Evolutionary conservation across 768 basidiomycete species (phyloP), one percentile per base, ranked within the genome.

Genomic region (Pleurotus sapidus): DNA sequence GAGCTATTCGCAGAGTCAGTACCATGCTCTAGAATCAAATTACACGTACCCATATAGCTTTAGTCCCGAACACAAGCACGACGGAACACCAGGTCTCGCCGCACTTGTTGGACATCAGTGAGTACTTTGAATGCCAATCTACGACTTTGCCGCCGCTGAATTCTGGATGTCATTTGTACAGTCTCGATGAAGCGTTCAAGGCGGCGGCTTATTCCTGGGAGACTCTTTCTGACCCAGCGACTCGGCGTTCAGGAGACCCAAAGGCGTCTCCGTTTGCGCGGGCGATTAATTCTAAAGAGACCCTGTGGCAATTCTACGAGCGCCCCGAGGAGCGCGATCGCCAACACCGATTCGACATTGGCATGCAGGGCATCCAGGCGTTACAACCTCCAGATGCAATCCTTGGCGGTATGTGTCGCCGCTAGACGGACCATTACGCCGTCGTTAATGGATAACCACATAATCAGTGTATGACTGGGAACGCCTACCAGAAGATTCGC

Each of bases 381-480:
- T 17, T 65, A 42, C 63, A 63, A 48, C 57, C 63, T 7, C 39
- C 58, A 12, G 61, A 63, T 58, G 57, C 54, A 12, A 59, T 61
- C 14, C 34, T 64, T 20, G 59, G 56, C 9, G 63, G 64, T 64
- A 43, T n/a, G 43, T 50, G 27, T 15, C 46, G 11, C 15, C 3
- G 30, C 30, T 8, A 11, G 30, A 9, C 8, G 9, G 9, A 34
- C 30, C 20, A 57, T 39, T 39, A 25, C 30, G 40, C 54, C 17
- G 12, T 20, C 9, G 17, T 15, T 53, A 18, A 30, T 4, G 39
- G 8, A 38, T 20, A 11, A 11, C 38, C 17, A 14, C 42, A 24
- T 47, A 7, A 20, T 34, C 46, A 83, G 82, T 71, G 4, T 82
- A 78, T 57, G 70, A 76, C 38, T 84, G 83, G 76, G 57, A 66